phyloP scores from a whole-genome alignment of 1,284 basidiomycete genomes.

The Tylopilus sp. region DNA sequence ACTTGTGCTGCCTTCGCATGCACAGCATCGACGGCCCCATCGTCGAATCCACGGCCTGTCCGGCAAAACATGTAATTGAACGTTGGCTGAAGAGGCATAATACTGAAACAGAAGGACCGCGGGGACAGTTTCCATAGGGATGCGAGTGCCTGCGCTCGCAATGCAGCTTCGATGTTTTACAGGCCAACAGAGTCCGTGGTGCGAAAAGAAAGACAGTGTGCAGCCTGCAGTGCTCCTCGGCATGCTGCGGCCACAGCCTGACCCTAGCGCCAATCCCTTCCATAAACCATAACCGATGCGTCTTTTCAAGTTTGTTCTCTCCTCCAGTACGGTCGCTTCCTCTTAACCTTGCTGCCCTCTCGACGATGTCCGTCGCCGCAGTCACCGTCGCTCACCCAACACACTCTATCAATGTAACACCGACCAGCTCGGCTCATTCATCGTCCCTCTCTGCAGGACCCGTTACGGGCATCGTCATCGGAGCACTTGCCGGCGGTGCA shows the following conservation, averaged over 20 bases:
- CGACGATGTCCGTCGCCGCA: constrained; percentile 15
- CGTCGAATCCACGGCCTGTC: constrained; percentile 58
- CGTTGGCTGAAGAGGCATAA: constrained; percentile 50
- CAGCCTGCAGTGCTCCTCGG: constrained; percentile 5
- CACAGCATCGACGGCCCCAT: constrained; percentile 39
- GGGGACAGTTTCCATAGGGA: not conserved
- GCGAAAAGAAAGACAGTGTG: constrained; percentile 5
- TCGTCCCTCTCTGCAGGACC: constrained; percentile 9
- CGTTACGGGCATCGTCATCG: constrained; percentile 27
- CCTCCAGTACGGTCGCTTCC: not conserved
- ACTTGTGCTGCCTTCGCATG: constrained; percentile 38
- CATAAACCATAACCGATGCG: constrained; percentile 6
- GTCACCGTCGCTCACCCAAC: constrained; percentile 3
- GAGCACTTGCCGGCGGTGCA: constrained; percentile 13
- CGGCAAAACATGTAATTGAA: constrained; percentile 48
- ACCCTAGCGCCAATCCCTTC: not conserved
- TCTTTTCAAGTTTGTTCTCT: not conserved
- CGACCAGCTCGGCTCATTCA: not conserved
- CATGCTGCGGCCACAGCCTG: constrained; percentile 14
- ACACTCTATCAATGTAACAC: not conserved
- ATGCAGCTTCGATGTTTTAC: not conserved
- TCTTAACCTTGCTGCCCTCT: not conserved
- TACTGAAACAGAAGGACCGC: constrained; percentile 3
- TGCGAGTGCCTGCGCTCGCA: too few relatives aligned
- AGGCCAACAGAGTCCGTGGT: constrained; percentile 12